Percentiles rank a stretch among this genome's conserved stretches.
Conservation (phyloP, 2,329 filamentous ascomycete genomes). For the Karstenula rhodostoma region DNA sequence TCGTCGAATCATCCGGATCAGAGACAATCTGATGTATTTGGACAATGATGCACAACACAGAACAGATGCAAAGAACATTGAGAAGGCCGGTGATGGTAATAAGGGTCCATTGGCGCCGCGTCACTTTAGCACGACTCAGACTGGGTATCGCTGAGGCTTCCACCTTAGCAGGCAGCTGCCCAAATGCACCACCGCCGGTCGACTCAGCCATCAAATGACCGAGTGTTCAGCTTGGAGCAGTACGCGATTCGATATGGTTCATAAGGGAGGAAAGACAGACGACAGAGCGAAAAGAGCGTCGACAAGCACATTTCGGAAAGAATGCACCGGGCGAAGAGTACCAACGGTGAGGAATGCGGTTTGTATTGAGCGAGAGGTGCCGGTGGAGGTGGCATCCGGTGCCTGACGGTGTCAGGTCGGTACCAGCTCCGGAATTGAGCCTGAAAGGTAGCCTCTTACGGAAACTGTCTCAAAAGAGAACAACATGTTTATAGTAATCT, state of each 20-base stretch:
- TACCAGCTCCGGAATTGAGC: slow-evolving; percentile 31
- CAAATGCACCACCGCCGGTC: slow-evolving; percentile 28
- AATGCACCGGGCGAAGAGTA: slow-evolving; percentile 19
- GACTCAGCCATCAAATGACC: slow-evolving; percentile 34
- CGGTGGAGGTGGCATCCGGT: slow-evolving; percentile 21
- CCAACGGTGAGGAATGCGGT: slow-evolving; percentile 19
- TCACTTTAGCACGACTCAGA: slow-evolving; percentile 25
- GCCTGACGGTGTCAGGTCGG: slow-evolving; percentile 25
- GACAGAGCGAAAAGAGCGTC: slow-evolving; percentile 15
- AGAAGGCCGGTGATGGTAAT: slow-evolving; percentile 45
- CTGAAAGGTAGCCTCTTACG: slow-evolving; percentile 38
- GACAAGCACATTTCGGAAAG: slow-evolving; percentile 30
- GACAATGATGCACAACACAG: slow-evolving; percentile 36
- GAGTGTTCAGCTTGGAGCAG: slow-evolving; percentile 13
- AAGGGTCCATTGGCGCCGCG: slow-evolving; percentile 43
- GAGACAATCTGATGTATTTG: slow-evolving; percentile 42
- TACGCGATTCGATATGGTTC: neutral
- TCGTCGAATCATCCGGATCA: slow-evolving; percentile 37
- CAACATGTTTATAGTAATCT: neutral
- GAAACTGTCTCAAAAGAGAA: slow-evolving; percentile 35
- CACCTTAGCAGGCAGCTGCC: slow-evolving; percentile 24
- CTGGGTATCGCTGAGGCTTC: slow-evolving; percentile 22
- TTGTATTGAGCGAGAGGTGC: slow-evolving; percentile 20
- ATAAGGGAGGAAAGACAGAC: slow-evolving; percentile 15
- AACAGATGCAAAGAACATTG: slow-evolving; percentile 46